phyloP scores from a whole-genome alignment of 2,329 filamentous ascomycete species.

The Aspergillus phoenicis region DNA sequence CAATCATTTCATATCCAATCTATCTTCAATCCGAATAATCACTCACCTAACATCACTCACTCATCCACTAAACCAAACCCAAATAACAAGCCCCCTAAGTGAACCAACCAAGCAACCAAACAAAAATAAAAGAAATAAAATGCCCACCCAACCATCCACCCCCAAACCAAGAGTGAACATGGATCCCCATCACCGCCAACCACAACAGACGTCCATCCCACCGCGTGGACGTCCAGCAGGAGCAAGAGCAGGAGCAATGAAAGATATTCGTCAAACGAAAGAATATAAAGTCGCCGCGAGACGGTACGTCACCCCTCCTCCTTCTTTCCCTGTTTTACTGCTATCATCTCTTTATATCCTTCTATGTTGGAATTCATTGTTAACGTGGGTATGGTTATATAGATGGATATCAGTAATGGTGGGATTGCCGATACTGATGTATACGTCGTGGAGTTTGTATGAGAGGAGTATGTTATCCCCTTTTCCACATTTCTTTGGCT shows the following conservation, averaged over 20 bases:
- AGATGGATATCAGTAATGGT: conserved; percentile 39
- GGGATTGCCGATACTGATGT: conserved; percentile 35
- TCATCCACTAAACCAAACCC: not conserved
- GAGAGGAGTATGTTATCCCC: conserved; percentile 32
- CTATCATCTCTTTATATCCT: too few species aligned
- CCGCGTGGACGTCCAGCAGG: not conserved
- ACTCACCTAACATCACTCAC: too few species aligned
- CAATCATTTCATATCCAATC: not conserved
- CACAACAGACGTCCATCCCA: not conserved
- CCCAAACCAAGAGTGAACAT: conserved; percentile 21
- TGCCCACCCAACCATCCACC: conserved; percentile 5
- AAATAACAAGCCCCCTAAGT: not conserved
- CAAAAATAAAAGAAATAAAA: conserved; percentile 5
- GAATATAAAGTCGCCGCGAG: conserved; percentile 44
- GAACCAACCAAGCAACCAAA: not conserved
- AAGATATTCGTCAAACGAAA: conserved; percentile 45
- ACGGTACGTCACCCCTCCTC: conserved; percentile 28
- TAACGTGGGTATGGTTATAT: not conserved
- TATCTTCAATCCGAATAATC: not conserved
- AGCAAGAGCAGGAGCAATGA: not conserved
- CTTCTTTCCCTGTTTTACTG: too few species aligned
- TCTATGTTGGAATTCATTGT: not conserved
- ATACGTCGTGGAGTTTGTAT: conserved; percentile 37
- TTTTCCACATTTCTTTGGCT: not conserved
- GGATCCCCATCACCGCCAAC: conserved; percentile 14